A percentile compares a stretch with the other conserved stretches of the same genome.
Conservation (phyloP, 2,329 filamentous ascomycete genomes). For the Stagonosporopsis chrysanthemi region DNA sequence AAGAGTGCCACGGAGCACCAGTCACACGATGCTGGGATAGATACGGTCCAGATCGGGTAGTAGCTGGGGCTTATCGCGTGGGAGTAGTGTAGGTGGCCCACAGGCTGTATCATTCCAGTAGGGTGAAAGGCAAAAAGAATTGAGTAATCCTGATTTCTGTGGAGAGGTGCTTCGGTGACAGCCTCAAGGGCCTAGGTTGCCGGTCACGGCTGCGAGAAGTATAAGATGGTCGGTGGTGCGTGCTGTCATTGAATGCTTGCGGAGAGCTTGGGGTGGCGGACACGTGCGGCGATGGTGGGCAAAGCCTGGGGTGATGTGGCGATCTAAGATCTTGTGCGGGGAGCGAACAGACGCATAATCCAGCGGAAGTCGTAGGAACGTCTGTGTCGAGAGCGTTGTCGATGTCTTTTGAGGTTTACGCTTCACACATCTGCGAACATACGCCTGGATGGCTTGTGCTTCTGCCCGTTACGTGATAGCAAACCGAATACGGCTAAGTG, state of each 20-base stretch:
- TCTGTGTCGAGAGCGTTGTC: conserved; percentile 31
- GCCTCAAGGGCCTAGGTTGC: conserved; percentile 47
- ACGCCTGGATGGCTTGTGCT: conserved; percentile 37
- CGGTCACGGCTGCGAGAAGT: conserved; percentile 50
- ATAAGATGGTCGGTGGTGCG: conserved; percentile 53
- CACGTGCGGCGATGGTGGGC: conserved; percentile 24
- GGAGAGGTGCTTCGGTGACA: conserved; percentile 15
- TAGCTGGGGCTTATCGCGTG: conserved; percentile 49
- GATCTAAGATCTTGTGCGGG: conserved; percentile 36
- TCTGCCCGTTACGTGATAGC: conserved; percentile 38
- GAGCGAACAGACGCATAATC: conserved; percentile 31
- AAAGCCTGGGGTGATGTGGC: conserved; percentile 24
- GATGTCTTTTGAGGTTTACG: conserved; percentile 43
- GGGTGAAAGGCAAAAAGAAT: conserved; percentile 31
- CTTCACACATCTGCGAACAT: conserved; percentile 35
- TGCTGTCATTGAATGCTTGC: conserved; percentile 52
- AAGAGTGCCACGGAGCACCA: conserved; percentile 32
- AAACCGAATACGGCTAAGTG: conserved; percentile 30
- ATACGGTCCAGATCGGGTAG: conserved; percentile 41
- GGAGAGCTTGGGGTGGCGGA: conserved; percentile 7
- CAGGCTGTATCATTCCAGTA: conserved; percentile 31
- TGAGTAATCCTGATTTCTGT: conserved; percentile 27
- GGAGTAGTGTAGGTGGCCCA: conserved; percentile 37
- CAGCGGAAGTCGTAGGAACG: conserved; percentile 25
- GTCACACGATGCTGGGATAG: conserved; percentile 38